Evolutionary conservation across 257 asterid species (phyloP).

Genomic region (Ilex aquifolium): DNA sequence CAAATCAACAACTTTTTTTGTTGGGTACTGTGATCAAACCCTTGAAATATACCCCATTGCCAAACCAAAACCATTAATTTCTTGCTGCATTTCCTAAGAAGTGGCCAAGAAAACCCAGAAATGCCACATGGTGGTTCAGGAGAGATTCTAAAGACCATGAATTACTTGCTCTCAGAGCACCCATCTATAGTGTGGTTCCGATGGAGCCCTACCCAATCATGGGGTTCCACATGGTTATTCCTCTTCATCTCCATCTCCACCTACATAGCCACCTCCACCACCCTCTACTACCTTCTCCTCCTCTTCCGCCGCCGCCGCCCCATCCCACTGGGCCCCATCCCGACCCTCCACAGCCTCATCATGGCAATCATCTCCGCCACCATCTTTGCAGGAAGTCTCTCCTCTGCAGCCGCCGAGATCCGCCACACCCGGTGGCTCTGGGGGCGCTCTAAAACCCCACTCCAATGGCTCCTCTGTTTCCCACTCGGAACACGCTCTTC

Average conservation of each 20-base stretch:
- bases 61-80: no score
- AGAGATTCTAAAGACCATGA: background rate
- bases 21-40: no score
- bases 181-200: constrained; percentile 51
- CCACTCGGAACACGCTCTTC: constrained; percentile 85
- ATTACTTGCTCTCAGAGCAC: constrained; percentile 52
- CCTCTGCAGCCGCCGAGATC: constrained; percentile 68
- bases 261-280: constrained; percentile 38
- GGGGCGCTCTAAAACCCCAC: constrained; percentile 58
- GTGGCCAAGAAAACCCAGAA: no score
- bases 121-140: no score
- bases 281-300: constrained; percentile 45
- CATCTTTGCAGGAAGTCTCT: constrained; percentile 50
- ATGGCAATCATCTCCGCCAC: constrained; percentile 41
- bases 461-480: constrained; percentile 81
- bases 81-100: no score
- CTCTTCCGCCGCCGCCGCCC: constrained; percentile 46
- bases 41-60: no score
- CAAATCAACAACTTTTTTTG: no score
- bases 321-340: constrained; percentile 53
- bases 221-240: constrained; percentile 74
- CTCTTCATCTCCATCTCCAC: constrained; percentile 51
- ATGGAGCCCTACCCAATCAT: constrained; percentile 56
- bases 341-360: constrained; percentile 58
- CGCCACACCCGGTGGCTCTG: constrained; percentile 78